Base-by-base conservation (phyloP, 1,139 yeast genomes). In the Nakaseomyces glabratus region DNA sequence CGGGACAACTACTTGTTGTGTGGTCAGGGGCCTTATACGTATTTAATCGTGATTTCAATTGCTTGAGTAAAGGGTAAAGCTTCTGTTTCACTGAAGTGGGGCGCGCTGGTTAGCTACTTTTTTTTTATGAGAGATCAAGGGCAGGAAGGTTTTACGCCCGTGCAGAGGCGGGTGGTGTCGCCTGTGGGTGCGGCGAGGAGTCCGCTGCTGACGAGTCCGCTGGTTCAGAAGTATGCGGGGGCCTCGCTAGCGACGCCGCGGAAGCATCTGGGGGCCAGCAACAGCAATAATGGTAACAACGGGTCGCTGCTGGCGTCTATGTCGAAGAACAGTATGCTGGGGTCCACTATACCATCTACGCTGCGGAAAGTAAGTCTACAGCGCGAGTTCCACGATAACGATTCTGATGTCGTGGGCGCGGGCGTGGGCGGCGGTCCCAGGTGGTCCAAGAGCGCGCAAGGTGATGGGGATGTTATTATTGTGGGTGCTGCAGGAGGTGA, bases 401-500 rank as follows among this genome's bases (percentile, higher is more conserved):
- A n/a, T 23, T 17, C 34, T 25, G 18, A 21, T 24, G 19, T 24
- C 23, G n/a, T n/a, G n/a, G n/a, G n/a, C n/a, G n/a, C n/a, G n/a
- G n/a, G n/a, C n/a, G n/a, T n/a, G n/a, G n/a, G n/a, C n/a, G n/a
- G n/a, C n/a, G n/a, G n/a, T n/a, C n/a, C n/a, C n/a, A 17, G 30
- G 16, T 20, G 18, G 14, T 28, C 21, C 12, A 33, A 28, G 14
- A 35, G 35, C 7, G 19, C 34, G 15, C 29, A 34, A 20, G 40
- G 34, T 10, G 40, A 33, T 9, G 34, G 33, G 7, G 44, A 39
- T 11, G 28, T 18, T 20, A 32, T 18, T 11, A 23, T 10, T 11
- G 33, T 24, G 30, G 61, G 68, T 4, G 71, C 71, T 0, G 68
- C 66, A 14, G 34, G 32, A 9, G 58, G 65, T 3, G 61, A 58